A percentile compares a stretch with the other conserved stretches of the same genome.
These are phyloP conservation scores for Cornus florida DNA, from an alignment of 148 eudicot species.

Conservation along the genomic window DNA sequence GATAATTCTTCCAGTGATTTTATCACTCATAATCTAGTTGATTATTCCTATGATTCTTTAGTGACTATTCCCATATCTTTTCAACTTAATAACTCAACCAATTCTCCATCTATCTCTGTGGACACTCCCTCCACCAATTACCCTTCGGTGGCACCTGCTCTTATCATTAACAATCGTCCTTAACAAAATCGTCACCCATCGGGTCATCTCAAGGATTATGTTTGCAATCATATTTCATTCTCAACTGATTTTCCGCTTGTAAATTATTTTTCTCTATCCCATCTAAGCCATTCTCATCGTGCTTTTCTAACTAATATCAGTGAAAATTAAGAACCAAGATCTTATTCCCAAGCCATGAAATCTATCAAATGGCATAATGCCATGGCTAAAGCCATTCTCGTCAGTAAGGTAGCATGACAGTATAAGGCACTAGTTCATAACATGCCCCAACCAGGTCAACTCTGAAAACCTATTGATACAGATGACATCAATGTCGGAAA, in stretches of 20 bases:
- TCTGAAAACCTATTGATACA: too few species aligned
- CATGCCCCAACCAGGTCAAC: too few species aligned
- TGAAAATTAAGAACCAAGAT: background rate
- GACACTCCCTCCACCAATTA: too few species aligned
- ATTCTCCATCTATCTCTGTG: too few species aligned
- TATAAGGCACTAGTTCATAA: too few species aligned
- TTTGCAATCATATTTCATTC: background rate
- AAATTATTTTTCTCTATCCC: background rate
- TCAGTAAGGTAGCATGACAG: too few species aligned
- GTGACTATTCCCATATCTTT: background rate
- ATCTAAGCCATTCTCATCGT: background rate
- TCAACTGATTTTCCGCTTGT: background rate
- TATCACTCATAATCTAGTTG: background rate
- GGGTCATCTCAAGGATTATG: background rate
- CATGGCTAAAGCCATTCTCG: background rate
- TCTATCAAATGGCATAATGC: too few species aligned
- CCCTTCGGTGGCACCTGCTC: too few species aligned
- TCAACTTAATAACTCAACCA: too few species aligned
- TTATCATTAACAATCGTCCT: too few species aligned
- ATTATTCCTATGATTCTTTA: background rate
- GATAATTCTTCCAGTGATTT: background rate
- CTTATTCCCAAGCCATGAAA: background rate
- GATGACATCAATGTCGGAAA: too few species aligned
- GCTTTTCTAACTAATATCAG: constrained; percentile 1
- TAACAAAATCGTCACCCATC: background rate